Evolutionary conservation across 257 asterid species (phyloP).

Genomic region (Anisodus tanguticus): DNA sequence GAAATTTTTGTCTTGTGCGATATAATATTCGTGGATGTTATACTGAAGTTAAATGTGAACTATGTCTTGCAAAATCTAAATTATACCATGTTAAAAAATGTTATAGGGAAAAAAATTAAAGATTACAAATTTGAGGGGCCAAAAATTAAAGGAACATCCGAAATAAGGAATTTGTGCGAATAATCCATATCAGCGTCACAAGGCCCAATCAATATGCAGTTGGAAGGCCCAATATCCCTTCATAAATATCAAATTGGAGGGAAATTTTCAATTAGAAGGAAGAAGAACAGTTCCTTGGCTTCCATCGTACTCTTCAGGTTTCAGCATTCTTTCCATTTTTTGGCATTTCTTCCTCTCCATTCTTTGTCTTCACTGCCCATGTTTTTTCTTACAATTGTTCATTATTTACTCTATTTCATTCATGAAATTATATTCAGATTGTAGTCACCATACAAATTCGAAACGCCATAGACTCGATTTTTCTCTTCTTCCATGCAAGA

Average conservation of each 20-base stretch:
- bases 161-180: no score
- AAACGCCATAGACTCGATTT: slow-evolving; percentile 44
- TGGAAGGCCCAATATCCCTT: background rate
- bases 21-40: no score
- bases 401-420: background rate
- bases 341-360: slow-evolving; percentile 19
- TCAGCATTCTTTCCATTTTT: slow-evolving; percentile 25
- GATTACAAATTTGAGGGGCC: no score
- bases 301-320: slow-evolving; percentile 22
- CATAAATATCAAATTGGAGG: slow-evolving; percentile 47
- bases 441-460: slow-evolving; percentile 40
- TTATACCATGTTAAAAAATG: no score
- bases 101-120: no score
- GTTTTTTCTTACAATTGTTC: background rate
- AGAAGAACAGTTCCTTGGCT: background rate
- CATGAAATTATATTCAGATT: slow-evolving; percentile 60
- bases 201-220: background rate
- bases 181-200: background rate
- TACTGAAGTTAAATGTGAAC: no score
- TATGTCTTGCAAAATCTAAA: no score
- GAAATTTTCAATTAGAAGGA: slow-evolving; percentile 42
- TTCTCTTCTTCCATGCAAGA: slow-evolving; percentile 44
- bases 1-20: no score
- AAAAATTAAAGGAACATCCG: no score
- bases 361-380: background rate